These are phyloP conservation scores for Russula lepida DNA, from an alignment of 768 basidiomycete species.

Conservation along the genomic window DNA sequence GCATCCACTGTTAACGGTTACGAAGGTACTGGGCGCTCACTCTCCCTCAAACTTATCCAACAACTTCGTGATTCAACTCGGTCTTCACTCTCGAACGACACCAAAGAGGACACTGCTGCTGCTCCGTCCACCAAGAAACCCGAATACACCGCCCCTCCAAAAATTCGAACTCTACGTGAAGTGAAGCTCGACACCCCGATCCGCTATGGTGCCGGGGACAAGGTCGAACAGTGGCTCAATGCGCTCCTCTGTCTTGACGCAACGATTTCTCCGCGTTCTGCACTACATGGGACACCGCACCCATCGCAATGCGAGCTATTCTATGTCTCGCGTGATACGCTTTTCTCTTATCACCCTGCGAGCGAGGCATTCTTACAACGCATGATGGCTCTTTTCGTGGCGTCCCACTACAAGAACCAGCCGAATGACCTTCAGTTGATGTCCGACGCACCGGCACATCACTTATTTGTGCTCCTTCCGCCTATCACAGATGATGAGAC, in stretches of 20 bases:
- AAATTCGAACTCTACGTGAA: slow-evolving; percentile 76
- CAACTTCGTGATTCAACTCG: slow-evolving; percentile 89
- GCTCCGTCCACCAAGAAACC: slow-evolving; percentile 44
- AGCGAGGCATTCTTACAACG: slow-evolving; percentile 96
- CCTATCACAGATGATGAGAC: slow-evolving; percentile 86
- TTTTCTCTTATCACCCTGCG: slow-evolving; percentile 96
- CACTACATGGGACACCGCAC: slow-evolving; percentile 80
- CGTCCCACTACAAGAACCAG: slow-evolving; percentile 98
- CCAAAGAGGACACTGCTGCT: slow-evolving; percentile 36
- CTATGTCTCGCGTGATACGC: slow-evolving; percentile 90
- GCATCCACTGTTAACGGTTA: slow-evolving; percentile 99
- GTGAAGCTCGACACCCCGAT: slow-evolving; percentile 94
- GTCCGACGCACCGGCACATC: slow-evolving; percentile 94
- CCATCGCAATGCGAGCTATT: slow-evolving; percentile 91
- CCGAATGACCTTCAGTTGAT: slow-evolving; percentile 98
- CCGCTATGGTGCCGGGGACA: slow-evolving; percentile 79
- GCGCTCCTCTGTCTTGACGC: slow-evolving; percentile 85
- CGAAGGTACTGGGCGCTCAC: slow-evolving; percentile 97
- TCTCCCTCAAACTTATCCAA: slow-evolving; percentile 95
- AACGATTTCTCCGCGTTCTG: slow-evolving; percentile 44
- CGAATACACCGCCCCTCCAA: slow-evolving; percentile 45
- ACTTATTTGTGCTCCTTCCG: slow-evolving; percentile 90
- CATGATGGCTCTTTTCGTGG: slow-evolving; percentile 97
- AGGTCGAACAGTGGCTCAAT: slow-evolving; percentile 94
- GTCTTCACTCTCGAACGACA: slow-evolving; percentile 64